These are phyloP conservation scores for Podospora anserina DNA, from an alignment of 495 filamentous ascomycete genomes.

Conservation along the genomic window DNA sequence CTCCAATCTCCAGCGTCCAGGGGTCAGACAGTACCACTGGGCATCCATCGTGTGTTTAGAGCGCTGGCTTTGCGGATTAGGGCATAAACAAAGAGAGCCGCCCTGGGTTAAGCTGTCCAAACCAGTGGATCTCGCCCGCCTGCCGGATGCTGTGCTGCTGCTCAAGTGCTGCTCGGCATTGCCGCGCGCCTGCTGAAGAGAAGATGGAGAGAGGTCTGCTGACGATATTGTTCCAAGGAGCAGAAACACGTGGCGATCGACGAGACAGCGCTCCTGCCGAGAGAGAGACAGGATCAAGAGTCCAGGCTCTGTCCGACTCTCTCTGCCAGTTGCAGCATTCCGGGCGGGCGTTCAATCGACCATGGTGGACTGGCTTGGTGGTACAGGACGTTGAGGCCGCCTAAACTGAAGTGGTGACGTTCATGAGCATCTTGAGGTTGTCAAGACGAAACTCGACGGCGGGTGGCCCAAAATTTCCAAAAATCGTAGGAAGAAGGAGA, in stretches of 20 bases:
- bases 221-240: background rate
- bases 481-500: background rate
- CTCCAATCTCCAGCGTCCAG: background rate
- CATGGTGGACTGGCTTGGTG: background rate
- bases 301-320: background rate
- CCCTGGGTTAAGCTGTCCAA: background rate
- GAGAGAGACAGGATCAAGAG: background rate
- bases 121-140: background rate
- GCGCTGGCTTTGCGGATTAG: constrained; percentile 5
- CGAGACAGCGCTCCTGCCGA: background rate
- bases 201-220: background rate
- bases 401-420: background rate
- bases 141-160: background rate
- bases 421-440: background rate
- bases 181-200: background rate
- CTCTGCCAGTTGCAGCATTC: background rate
- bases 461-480: background rate
- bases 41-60: background rate
- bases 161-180: background rate
- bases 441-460: background rate
- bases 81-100: background rate
- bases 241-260: background rate
- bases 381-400: background rate
- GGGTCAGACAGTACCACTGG: background rate
- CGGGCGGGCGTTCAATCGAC: background rate